Percentiles rank a stretch among this genome's conserved stretches.
phyloP scores from a whole-genome alignment of 495 filamentous ascomycete genomes.

The Parachaetomium inaequale region DNA sequence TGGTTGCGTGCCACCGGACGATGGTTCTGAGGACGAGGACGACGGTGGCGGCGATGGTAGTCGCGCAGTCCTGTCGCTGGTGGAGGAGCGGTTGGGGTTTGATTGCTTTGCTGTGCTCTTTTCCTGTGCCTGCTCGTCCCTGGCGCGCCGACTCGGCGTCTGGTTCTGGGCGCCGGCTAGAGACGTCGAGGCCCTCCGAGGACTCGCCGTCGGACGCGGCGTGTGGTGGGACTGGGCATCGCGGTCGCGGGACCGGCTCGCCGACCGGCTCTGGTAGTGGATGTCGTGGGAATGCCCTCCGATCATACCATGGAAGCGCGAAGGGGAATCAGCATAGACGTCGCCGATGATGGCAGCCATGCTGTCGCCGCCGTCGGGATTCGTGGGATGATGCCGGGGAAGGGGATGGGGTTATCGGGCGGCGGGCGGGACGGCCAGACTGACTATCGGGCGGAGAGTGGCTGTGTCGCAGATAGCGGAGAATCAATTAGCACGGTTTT shows the following conservation, averaged over 20 bases:
- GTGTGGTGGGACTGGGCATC: constrained; percentile 29
- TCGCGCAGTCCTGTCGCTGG: constrained; percentile 37
- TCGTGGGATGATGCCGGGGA: not conserved
- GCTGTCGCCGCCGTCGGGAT: constrained; percentile 29
- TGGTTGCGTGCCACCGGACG: constrained; percentile 34
- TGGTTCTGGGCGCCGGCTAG: constrained; percentile 16
- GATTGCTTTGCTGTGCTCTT: constrained; percentile 6
- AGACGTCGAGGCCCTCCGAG: constrained; percentile 31
- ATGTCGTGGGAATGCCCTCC: constrained; percentile 42
- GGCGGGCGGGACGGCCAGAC: constrained; percentile 13
- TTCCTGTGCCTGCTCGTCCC: constrained; percentile 20
- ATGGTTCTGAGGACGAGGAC: constrained; percentile 42
- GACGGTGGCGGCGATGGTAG: constrained; percentile 50
- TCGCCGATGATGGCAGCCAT: constrained; percentile 51
- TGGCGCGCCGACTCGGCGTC: constrained; percentile 9
- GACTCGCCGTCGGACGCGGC: constrained; percentile 28
- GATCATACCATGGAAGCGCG: constrained; percentile 48
- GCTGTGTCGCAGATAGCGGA: constrained; percentile 32
- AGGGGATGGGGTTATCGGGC: constrained; percentile 21
- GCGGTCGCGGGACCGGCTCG: constrained; percentile 39
- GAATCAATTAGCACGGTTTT: constrained; percentile 29
- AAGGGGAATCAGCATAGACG: constrained; percentile 42
- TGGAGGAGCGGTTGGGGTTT: constrained; percentile 22
- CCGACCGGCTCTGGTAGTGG: constrained; percentile 39
- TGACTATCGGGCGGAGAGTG: constrained; percentile 21